A percentile compares a stretch with the other conserved stretches of the same genome.
Evolutionary conservation across 108 stramenopile genomes (phyloP).

Genomic region (Fragilaria radians): DNA sequence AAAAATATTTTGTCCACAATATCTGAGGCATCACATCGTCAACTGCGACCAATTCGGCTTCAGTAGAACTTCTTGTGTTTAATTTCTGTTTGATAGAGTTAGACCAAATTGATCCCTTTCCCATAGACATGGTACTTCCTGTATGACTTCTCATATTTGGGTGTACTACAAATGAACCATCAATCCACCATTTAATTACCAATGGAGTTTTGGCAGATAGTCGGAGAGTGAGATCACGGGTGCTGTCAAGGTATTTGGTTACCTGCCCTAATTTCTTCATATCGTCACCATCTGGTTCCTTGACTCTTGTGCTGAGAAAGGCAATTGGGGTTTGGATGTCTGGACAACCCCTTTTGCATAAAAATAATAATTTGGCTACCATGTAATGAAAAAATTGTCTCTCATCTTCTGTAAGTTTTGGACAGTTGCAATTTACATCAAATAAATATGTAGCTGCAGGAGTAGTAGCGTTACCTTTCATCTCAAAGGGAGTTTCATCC

Average conservation of each 20-base stretch:
- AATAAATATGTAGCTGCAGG: conserved; percentile 31
- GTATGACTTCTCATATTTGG: conserved; percentile 38
- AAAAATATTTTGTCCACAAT: too few species aligned
- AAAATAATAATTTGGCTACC: conserved; percentile 15
- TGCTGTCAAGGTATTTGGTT: conserved; percentile 33
- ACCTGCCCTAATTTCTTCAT: conserved; percentile 30
- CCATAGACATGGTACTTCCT: conserved; percentile 31
- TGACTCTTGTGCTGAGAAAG: too few species aligned
- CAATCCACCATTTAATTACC: too few species aligned
- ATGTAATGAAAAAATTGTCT: background rate
- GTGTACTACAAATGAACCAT: conserved; percentile 41
- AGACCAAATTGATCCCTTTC: too few species aligned
- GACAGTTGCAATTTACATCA: conserved; percentile 13
- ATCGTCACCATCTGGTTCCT: too few species aligned
- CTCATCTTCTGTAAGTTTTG: background rate
- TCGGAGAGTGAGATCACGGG: conserved; percentile 15
- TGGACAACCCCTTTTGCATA: conserved; percentile 13
- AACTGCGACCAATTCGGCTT: conserved; percentile 33
- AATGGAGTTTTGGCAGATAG: conserved; percentile 22
- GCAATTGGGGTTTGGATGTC: conserved; percentile 21
- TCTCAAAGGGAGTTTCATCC: conserved; percentile 9
- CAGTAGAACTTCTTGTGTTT: too few species aligned
- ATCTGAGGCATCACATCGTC: conserved; percentile 37
- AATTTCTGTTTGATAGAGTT: too few species aligned
- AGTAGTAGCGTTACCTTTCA: conserved; percentile 10